phyloP scores from a whole-genome alignment of 192 early-diverging fungal genomes.

The Podila horticola region DNA sequence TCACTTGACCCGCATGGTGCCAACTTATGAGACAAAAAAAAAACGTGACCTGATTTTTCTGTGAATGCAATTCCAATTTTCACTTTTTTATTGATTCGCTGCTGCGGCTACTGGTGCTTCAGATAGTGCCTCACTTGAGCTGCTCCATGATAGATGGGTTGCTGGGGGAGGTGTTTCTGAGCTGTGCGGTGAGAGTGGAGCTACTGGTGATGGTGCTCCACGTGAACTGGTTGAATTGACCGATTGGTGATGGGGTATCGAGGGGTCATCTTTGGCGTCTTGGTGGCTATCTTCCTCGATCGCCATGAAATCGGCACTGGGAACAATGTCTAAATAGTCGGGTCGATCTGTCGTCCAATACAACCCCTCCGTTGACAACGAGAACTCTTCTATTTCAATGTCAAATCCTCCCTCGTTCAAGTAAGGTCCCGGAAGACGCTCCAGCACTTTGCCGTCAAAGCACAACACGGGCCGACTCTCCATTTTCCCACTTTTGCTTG shows the following conservation, averaged over 20 bases:
- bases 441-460: slow-evolving; percentile 14
- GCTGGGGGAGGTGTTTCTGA: no score
- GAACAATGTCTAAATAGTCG: slow-evolving; percentile 17
- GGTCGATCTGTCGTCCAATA: slow-evolving; percentile 3
- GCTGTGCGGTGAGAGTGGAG: no score
- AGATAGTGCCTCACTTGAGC: no score
- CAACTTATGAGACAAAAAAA: not conserved
- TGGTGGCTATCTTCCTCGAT: not conserved
- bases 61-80: no score
- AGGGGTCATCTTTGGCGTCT: not conserved
- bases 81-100: no score
- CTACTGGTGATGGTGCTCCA: no score
- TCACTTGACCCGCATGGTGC: no score
- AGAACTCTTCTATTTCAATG: not conserved
- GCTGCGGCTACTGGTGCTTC: no score
- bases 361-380: not conserved
- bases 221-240: no score
- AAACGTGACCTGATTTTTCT: not conserved
- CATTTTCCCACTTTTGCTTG: not conserved
- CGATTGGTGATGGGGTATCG: no score
- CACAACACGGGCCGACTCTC: slow-evolving; percentile 32
- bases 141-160: no score
- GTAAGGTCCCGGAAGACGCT: slow-evolving; percentile 30
- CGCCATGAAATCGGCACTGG: not conserved
- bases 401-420: slow-evolving; percentile 3